Percentiles rank a stretch among this genome's conserved stretches.
Conservation (phyloP, 306 rosid genomes). For the Fragaria nilgerrensis region DNA sequence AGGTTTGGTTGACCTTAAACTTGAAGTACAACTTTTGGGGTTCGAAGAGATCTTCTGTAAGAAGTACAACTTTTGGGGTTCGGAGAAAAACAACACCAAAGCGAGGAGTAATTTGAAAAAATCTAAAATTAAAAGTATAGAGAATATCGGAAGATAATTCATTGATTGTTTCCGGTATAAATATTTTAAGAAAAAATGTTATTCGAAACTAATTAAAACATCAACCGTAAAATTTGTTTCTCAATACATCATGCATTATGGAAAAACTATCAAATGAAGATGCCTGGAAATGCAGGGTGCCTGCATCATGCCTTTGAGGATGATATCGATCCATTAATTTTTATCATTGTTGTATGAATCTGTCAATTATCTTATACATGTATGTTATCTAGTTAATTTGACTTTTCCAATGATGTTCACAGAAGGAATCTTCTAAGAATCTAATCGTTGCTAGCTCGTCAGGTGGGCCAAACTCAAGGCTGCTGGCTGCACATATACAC, state of each 20-base stretch:
- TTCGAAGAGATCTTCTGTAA: neutral
- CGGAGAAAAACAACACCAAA: neutral
- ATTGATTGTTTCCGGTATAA: no score
- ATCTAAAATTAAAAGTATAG: neutral
- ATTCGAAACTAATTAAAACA: neutral
- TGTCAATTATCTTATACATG: neutral
- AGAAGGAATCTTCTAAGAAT: conserved; percentile 1
- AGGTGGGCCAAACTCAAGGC: conserved; percentile 1
- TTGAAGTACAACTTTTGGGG: neutral
- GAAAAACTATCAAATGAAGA: neutral
- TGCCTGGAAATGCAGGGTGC: neutral
- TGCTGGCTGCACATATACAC: neutral
- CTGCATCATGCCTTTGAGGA: neutral
- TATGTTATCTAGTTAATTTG: neutral
- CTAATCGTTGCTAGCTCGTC: neutral
- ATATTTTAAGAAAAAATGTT: no score
- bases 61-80: neutral
- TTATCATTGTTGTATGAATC: neutral
- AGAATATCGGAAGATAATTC: neutral
- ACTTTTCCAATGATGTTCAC: neutral
- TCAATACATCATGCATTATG: neutral
- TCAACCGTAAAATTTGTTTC: neutral
- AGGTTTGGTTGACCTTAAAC: neutral
- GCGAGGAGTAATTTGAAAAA: neutral
- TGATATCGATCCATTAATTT: neutral